Percentiles rank a stretch among this genome's conserved stretches.
Evolutionary conservation across 2,329 filamentous ascomycete genomes (phyloP).

Genomic region (Leptographium radiaticola): DNA sequence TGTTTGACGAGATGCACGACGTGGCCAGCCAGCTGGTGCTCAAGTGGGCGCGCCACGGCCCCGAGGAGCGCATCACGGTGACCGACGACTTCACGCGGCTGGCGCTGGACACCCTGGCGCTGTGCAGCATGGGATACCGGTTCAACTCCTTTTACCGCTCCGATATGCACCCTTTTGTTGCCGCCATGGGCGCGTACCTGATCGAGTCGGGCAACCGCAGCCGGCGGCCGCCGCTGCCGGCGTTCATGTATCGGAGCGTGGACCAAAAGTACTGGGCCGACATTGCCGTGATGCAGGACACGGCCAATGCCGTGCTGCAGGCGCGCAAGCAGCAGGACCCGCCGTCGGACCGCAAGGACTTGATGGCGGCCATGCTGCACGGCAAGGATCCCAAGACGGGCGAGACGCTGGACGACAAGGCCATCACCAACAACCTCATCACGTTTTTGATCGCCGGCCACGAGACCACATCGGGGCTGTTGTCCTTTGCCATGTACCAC

Average conservation of each 20-base stretch:
- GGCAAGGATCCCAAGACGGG: constrained; percentile 56
- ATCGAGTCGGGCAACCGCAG: constrained; percentile 38
- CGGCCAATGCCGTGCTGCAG: constrained; percentile 47
- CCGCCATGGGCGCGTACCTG: constrained; percentile 53
- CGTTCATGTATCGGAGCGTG: constrained; percentile 34
- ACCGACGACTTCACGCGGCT: constrained; percentile 60
- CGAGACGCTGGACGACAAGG: constrained; percentile 46
- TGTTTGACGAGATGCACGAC: constrained; percentile 60
- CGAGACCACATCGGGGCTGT: constrained; percentile 55
- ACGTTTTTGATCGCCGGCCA: constrained; percentile 61
- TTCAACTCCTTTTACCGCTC: constrained; percentile 65
- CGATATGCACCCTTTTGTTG: constrained; percentile 55
- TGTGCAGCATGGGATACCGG: constrained; percentile 58
- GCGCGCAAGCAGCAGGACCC: constrained; percentile 34
- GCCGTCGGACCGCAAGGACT: constrained; percentile 46
- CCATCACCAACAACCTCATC: constrained; percentile 57
- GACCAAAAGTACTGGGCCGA: constrained; percentile 39
- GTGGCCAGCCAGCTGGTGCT: constrained; percentile 51
- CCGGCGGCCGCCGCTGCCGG: constrained; percentile 27
- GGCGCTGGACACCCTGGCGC: constrained; percentile 57
- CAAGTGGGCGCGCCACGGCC: constrained; percentile 55
- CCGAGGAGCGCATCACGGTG: constrained; percentile 41
- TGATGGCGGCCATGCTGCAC: constrained; percentile 57
- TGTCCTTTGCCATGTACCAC: constrained; percentile 53
- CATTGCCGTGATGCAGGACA: constrained; percentile 40